These are phyloP conservation scores for Volutella citrinella DNA, from an alignment of 2,329 filamentous ascomycete species.

Conservation along the genomic window DNA sequence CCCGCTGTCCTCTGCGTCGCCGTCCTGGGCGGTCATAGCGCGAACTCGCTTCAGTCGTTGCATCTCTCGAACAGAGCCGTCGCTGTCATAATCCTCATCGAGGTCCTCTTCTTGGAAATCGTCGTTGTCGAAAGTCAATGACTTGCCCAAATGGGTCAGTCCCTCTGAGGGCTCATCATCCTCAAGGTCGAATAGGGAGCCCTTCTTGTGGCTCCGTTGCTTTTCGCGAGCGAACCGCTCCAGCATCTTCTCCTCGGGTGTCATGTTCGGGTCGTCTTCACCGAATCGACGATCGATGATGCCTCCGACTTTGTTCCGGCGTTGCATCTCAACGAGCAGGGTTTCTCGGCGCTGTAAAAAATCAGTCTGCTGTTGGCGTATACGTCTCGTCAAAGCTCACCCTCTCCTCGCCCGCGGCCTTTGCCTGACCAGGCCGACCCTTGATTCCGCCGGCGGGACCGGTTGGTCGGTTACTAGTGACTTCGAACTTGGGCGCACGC, in stretches of 20 bases:
- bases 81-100: conserved; percentile 56
- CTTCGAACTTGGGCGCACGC: conserved; percentile 79
- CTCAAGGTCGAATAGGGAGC: conserved; percentile 85
- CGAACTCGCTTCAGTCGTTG: conserved; percentile 57
- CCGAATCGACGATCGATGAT: conserved; percentile 92
- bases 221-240: conserved; percentile 90
- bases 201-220: conserved; percentile 72
- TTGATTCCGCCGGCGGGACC: conserved; percentile 56
- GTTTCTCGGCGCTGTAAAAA: conserved; percentile 67
- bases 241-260: conserved; percentile 85
- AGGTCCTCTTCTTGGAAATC: conserved; percentile 81
- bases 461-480: conserved; percentile 64
- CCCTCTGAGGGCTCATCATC: conserved; percentile 61
- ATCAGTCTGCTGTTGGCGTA: conserved; percentile 16
- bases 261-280: conserved; percentile 92
- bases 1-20: conserved; percentile 48
- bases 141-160: conserved; percentile 81
- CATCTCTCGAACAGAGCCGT: conserved; percentile 51
- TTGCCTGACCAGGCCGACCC: conserved; percentile 78
- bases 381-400: too few species aligned
- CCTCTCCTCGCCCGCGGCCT: conserved; percentile 81
- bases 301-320: conserved; percentile 85
- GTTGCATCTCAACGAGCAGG: conserved; percentile 84
- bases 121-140: conserved; percentile 60
- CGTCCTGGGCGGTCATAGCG: conserved; percentile 39